Conservation (phyloP, 352 stramenopile species). For the Globisporangium cylindrosporum region DNA sequence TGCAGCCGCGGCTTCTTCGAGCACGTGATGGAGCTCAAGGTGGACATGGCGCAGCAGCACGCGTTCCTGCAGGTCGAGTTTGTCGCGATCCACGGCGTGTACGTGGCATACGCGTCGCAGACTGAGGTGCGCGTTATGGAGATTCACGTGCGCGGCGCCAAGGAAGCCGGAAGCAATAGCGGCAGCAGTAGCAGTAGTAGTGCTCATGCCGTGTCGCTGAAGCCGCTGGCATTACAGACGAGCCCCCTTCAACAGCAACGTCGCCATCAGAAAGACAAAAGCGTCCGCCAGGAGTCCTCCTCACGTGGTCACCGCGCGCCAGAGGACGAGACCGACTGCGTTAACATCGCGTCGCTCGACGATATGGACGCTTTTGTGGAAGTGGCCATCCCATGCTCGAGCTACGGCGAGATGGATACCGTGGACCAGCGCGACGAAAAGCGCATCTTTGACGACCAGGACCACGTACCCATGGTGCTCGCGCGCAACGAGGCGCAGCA, state of each 20-base stretch:
- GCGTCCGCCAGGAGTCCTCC: background rate
- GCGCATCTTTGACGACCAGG: constrained; percentile 50
- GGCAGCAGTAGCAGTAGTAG: background rate
- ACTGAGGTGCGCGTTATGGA: constrained; percentile 83
- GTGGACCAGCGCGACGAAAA: constrained; percentile 47
- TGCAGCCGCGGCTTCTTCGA: constrained; percentile 85
- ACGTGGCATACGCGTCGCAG: constrained; percentile 69
- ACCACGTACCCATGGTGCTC: constrained; percentile 61
- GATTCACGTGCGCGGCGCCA: constrained; percentile 59
- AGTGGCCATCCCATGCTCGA: constrained; percentile 52
- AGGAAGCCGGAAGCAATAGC: constrained; percentile 23
- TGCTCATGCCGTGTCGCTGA: background rate
- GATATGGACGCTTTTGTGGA: constrained; percentile 52
- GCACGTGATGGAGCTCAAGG: constrained; percentile 85
- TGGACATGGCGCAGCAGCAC: constrained; percentile 75
- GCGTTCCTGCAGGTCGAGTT: constrained; percentile 71
- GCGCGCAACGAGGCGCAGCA: constrained; percentile 70
- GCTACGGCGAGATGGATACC: constrained; percentile 47
- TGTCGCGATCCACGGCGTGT: constrained; percentile 78
- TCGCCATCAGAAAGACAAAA: constrained; percentile 1
- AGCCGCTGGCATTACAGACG: constrained; percentile 3
- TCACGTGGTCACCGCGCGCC: constrained; percentile 17
- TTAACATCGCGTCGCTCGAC: constrained; percentile 32
- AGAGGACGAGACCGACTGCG: constrained; percentile 44
- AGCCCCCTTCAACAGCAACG: background rate